Conservation (phyloP, 805 yeast species). For the Grigorovia jiainica region DNA sequence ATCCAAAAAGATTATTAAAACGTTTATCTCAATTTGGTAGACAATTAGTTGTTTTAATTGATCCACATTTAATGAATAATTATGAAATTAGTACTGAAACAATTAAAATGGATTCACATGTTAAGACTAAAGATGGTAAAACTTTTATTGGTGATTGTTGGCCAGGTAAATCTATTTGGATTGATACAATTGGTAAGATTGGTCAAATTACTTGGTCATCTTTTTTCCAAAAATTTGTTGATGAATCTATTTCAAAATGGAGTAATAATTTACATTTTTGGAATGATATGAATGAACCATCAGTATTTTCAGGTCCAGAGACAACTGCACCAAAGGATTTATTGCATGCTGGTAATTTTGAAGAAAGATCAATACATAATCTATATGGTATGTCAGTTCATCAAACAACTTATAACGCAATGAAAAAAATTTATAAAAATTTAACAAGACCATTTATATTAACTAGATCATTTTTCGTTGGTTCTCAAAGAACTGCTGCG, state of each 20-base stretch:
- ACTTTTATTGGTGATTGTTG: conserved; percentile 84
- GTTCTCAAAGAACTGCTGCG: conserved; percentile 85
- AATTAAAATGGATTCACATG: conserved; percentile 33
- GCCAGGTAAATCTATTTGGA: conserved; percentile 96
- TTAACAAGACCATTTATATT: conserved; percentile 72
- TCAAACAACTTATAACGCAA: conserved; percentile 66
- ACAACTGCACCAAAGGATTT: conserved; percentile 79
- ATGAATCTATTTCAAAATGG: neutral
- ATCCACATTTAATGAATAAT: conserved; percentile 77
- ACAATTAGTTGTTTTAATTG: conserved; percentile 74
- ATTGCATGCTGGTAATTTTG: conserved; percentile 71
- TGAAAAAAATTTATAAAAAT: conserved; percentile 40
- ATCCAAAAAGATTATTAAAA: conserved; percentile 59
- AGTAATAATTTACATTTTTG: conserved; percentile 71
- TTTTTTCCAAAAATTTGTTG: conserved; percentile 39
- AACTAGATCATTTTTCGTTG: conserved; percentile 81
- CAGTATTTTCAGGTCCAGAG: conserved; percentile 91
- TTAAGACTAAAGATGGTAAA: conserved; percentile 38
- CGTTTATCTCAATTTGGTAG: conserved; percentile 65
- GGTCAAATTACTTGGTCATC: conserved; percentile 53
- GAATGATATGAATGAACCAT: conserved; percentile 99
- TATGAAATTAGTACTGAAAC: conserved; percentile 56
- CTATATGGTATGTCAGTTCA: conserved; percentile 72
- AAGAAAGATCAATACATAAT: conserved; percentile 88
- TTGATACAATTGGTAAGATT: conserved; percentile 67